Conservation (phyloP, 768 basidiomycete species). For the Trametes villosa region DNA sequence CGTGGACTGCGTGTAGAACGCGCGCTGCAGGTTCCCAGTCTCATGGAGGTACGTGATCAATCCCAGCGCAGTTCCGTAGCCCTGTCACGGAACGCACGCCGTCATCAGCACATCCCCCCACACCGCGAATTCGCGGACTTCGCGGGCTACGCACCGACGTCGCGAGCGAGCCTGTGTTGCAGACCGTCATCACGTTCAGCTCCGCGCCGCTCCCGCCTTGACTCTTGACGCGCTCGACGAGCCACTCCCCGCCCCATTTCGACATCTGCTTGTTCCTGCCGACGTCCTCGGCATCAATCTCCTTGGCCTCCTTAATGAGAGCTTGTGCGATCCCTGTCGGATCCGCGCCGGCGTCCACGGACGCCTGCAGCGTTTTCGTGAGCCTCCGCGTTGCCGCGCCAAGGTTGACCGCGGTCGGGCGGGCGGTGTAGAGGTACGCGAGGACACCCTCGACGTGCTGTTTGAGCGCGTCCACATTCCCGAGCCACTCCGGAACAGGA, state of each 20-base stretch:
- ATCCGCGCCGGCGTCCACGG: constrained; percentile 43
- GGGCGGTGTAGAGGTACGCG: constrained; percentile 77
- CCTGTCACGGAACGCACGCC: constrained; percentile 50
- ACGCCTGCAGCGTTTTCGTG: constrained; percentile 47
- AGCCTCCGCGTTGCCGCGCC: constrained; percentile 83
- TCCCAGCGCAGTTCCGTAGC: constrained; percentile 94
- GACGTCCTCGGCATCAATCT: constrained; percentile 86
- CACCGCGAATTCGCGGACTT: not conserved
- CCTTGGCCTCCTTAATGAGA: constrained; percentile 70
- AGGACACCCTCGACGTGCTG: constrained; percentile 61
- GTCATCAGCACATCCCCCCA: constrained; percentile 3
- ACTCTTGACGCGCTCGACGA: constrained; percentile 55
- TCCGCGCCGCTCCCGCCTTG: constrained; percentile 46
- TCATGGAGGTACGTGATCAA: constrained; percentile 91
- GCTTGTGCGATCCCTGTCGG: constrained; percentile 51
- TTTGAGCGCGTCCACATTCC: constrained; percentile 54
- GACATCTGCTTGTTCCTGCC: constrained; percentile 87
- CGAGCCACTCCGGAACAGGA: constrained; percentile 57
- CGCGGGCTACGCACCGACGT: constrained; percentile 68
- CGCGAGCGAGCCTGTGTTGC: constrained; percentile 96
- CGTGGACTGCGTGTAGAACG: constrained; percentile 92
- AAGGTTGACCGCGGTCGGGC: constrained; percentile 98
- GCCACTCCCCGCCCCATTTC: constrained; percentile 85
- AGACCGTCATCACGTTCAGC: constrained; percentile 89
- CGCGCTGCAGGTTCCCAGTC: constrained; percentile 72